phyloP scores from a whole-genome alignment of 495 filamentous ascomycete species.

The Acidomyces sp. region DNA sequence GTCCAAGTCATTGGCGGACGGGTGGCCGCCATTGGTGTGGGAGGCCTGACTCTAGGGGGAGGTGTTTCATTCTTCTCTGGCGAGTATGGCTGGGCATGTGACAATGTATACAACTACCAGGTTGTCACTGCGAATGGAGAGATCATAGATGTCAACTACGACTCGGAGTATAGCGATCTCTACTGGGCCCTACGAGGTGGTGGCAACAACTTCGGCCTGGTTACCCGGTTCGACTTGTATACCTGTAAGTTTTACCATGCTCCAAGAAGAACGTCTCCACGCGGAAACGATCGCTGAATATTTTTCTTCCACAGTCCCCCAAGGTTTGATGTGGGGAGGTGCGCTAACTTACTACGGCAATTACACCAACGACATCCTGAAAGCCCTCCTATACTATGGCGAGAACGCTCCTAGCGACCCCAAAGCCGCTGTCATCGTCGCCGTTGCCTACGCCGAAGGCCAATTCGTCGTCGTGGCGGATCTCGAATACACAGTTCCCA shows the following conservation, averaged over 20 bases:
- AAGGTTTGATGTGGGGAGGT: too few species aligned
- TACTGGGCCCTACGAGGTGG: constrained; percentile 33
- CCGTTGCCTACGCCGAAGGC: neutral
- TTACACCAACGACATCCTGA: constrained; percentile 2
- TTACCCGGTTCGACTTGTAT: constrained; percentile 25
- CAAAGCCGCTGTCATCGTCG: constrained; percentile 3
- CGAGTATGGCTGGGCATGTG: constrained; percentile 9
- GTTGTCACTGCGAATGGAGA: constrained; percentile 21
- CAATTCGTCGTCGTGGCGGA: neutral
- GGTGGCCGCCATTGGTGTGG: constrained; percentile 20
- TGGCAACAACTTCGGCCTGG: constrained; percentile 33
- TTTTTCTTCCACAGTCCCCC: too few species aligned
- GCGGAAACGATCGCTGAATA: too few species aligned
- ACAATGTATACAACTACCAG: constrained; percentile 22
- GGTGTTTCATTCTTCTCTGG: constrained; percentile 13
- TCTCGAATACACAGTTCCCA: constrained; percentile 3
- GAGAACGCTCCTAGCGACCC: neutral
- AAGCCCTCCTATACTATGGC: constrained; percentile 5
- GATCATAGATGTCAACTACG: constrained; percentile 22
- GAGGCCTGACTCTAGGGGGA: constrained; percentile 23
- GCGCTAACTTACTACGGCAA: constrained; percentile 3
- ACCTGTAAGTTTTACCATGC: too few species aligned
- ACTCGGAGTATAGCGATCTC: constrained; percentile 25
- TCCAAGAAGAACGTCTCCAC: too few species aligned
- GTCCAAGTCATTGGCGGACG: constrained; percentile 21